Evolutionary conservation across 1,284 basidiomycete species (phyloP), one percentile per base, ranked within the genome.

Genomic region (Apiotrichum domesticum): DNA sequence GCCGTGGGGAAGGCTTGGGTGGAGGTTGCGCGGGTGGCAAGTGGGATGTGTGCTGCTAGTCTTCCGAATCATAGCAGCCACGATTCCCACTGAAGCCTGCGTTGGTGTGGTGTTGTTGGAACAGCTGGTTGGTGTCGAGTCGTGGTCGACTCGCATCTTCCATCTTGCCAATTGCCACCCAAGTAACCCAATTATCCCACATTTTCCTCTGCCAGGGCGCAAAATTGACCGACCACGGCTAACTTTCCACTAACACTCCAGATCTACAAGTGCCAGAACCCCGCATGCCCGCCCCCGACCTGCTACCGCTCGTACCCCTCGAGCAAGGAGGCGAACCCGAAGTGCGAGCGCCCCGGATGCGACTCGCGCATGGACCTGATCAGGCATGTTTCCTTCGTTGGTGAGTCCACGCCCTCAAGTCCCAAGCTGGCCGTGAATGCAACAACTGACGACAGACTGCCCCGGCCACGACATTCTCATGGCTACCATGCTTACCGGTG

Each of bases 401-500:
- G 54, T 56, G 39, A 54, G 52, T 47, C 7, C 6, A 5, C 4
- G 3, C 37, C 6, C 4, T 3, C n/a, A n/a, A 14, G 14, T 13
- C 11, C 34, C 14, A 6, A 37, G 15, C n/a, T 29, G 42, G n/a
- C 21, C 41, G 39, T 21, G 39, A 37, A 7, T 3, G 13, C 37
- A 8, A 5, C 37, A 9, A 9, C 37, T 9, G 37, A 8, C 37
- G 37, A 9, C 37, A 9, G 44, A 52, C 53, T 45, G 90, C 73
- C 90, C 90, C 1, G 91, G 90, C 64, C 90, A 94, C 83, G 90
- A 94, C 72, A 83, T 83, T 78, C 77, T 98, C 76, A 98, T 98
- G 95, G 95, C 95, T 58, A 98, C 95, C 66, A 98, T 98, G 96
- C 82, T 98, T 69, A 98, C 98, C 83, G 95, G 95, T 78, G 95